Percentiles rank a stretch among this genome's conserved stretches.
Conservation (phyloP, 352 stramenopile genomes). For the Poterioochromonas sp. region DNA sequence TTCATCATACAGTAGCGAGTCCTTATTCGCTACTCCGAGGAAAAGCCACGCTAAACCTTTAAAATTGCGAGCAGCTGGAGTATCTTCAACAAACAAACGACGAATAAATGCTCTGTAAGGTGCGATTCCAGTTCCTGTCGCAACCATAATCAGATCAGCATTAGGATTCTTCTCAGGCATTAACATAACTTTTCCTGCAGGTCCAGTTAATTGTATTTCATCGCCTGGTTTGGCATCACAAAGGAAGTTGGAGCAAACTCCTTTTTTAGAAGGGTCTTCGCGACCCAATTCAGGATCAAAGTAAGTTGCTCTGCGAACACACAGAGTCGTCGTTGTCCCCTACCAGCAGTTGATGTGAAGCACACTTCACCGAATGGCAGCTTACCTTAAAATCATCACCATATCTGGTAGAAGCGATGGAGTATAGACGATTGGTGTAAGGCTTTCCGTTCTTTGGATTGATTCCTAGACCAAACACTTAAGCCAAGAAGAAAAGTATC, state of each 20-base stretch:
- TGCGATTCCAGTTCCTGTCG: constrained; percentile 73
- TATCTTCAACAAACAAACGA: constrained; percentile 71
- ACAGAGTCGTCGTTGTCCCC: constrained; percentile 67
- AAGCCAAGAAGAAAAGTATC: background rate
- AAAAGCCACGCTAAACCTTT: constrained; percentile 74
- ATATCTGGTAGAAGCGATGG: constrained; percentile 71
- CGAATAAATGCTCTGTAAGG: constrained; percentile 72
- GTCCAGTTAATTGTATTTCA: constrained; percentile 65
- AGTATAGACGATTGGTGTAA: constrained; percentile 69
- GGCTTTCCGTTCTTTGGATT: constrained; percentile 72
- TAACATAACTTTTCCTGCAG: constrained; percentile 67
- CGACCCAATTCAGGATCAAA: constrained; percentile 62
- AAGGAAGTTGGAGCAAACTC: constrained; percentile 76
- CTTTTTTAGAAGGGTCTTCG: constrained; percentile 72
- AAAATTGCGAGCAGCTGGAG: constrained; percentile 59
- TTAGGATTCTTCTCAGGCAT: constrained; percentile 64
- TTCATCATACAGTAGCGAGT: constrained; percentile 72
- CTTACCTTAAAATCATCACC: constrained; percentile 63
- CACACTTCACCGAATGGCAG: background rate
- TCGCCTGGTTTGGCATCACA: constrained; percentile 59
- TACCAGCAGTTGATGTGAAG: background rate
- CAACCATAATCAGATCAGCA: constrained; percentile 77
- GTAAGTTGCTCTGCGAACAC: constrained; percentile 69
- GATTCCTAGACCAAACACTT: constrained; percentile 40
- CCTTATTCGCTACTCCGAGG: constrained; percentile 68